Evolutionary conservation across 306 rosid genomes (phyloP).

Genomic region (Vachellia pachyceras): DNA sequence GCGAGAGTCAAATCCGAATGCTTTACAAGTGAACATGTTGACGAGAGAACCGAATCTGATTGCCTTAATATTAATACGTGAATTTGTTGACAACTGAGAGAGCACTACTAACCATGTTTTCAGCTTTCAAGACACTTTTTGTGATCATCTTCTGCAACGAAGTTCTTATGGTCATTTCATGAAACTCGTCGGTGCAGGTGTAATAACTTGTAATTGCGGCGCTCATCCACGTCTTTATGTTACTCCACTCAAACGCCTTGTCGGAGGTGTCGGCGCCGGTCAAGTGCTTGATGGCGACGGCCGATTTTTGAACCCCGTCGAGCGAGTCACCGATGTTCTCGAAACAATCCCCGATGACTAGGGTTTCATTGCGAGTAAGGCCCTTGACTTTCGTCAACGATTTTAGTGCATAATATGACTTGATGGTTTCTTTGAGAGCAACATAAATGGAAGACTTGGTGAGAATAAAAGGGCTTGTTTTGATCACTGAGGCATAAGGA

Average conservation of each 20-base stretch:
- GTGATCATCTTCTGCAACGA: constrained; percentile 37
- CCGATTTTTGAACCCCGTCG: constrained; percentile 42
- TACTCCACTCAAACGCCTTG: constrained; percentile 29
- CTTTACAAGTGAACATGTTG: too few species aligned
- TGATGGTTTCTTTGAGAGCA: constrained; percentile 33
- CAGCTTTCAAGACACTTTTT: neutral
- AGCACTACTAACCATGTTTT: neutral
- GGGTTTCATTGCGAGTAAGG: constrained; percentile 37
- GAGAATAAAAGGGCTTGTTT: constrained; percentile 39
- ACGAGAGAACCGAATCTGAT: neutral
- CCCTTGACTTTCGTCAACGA: constrained; percentile 25
- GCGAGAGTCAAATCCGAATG: neutral
- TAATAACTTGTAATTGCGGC: constrained; percentile 47
- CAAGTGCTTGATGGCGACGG: constrained; percentile 11
- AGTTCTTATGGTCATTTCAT: constrained; percentile 36
- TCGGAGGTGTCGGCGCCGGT: neutral
- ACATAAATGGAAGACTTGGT: constrained; percentile 35
- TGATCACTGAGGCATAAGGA: constrained; percentile 45
- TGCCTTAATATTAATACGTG: neutral
- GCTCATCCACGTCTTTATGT: constrained; percentile 62
- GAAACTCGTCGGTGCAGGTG: constrained; percentile 55
- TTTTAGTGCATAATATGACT: neutral
- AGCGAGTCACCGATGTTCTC: constrained; percentile 38
- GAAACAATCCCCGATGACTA: constrained; percentile 40
- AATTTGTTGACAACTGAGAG: neutral